A percentile compares a stretch with the other conserved stretches of the same genome.
Evolutionary conservation across 208 protist species (phyloP).

Genomic region (Balamuthia mandrillaris): DNA sequence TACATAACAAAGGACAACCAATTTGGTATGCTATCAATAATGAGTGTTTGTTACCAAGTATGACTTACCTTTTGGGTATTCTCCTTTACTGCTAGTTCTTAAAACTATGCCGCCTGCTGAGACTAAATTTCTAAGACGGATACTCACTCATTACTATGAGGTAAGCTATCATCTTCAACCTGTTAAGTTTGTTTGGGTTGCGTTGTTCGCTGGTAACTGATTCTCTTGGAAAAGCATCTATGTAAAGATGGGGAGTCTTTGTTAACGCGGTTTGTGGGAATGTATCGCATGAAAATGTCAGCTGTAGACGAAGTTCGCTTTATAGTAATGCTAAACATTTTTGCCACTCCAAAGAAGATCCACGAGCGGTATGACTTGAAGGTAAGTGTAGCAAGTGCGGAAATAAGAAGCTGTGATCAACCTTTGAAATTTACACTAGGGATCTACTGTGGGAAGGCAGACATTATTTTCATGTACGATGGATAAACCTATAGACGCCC

Average conservation of each 20-base stretch:
- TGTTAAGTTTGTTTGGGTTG: background rate
- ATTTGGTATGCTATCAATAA: background rate
- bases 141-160: background rate
- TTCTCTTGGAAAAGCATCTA: no score
- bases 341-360: background rate
- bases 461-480: constrained; percentile 1
- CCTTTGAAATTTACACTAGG: background rate
- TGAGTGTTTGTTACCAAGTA: no score
- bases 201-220: no score
- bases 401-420: background rate
- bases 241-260: background rate
- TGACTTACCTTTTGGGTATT: no score
- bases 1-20: background rate
- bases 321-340: constrained; percentile 1
- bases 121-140: background rate
- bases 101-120: background rate
- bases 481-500: background rate
- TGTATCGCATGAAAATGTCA: background rate
- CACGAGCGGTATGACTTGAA: constrained; percentile 11
- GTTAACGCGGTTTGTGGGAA: background rate
- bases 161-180: no score
- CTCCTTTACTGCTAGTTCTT: no score
- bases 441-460: background rate
- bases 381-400: background rate
- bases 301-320: background rate